Evolutionary conservation across 441 rosid species (phyloP).

Genomic region (Erysimum pusillum): DNA sequence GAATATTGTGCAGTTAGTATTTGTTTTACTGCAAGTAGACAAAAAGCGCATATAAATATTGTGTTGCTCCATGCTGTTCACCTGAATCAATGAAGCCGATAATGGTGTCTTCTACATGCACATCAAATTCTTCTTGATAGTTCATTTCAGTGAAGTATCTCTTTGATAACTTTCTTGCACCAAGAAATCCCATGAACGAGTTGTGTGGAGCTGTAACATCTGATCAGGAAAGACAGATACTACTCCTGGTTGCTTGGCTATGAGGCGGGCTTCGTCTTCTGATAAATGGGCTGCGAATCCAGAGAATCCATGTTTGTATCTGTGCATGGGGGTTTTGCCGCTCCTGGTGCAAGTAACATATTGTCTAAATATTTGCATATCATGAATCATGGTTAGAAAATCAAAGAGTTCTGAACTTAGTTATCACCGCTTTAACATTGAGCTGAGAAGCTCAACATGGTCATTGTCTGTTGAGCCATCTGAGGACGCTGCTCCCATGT

Average conservation of each 20-base stretch:
- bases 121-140: conserved; percentile 26
- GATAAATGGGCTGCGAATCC: conserved; percentile 80
- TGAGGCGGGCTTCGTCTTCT: conserved; percentile 61
- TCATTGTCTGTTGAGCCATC: conserved; percentile 42
- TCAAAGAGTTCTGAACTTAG: conserved; percentile 8
- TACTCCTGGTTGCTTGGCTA: conserved; percentile 69
- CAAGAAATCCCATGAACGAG: conserved; percentile 91
- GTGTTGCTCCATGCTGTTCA: not conserved
- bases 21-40: not conserved
- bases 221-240: conserved; percentile 78
- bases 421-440: conserved; percentile 31
- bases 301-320: conserved; percentile 71
- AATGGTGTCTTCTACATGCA: conserved; percentile 35
- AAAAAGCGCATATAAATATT: not conserved
- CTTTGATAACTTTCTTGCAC: conserved; percentile 61
- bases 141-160: conserved; percentile 44
- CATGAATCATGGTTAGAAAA: conserved; percentile 1
- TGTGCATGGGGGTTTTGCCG: conserved; percentile 48
- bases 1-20: conserved; percentile 13
- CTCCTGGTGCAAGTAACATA: conserved; percentile 53
- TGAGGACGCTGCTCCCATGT: conserved; percentile 66
- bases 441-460: conserved; percentile 55
- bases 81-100: conserved; percentile 44
- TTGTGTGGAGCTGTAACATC: conserved; percentile 71
- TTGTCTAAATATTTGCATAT: not conserved